A percentile compares a stretch with the other conserved stretches of the same genome.
These are phyloP conservation scores for Penicillium cataractarum DNA, from an alignment of 495 filamentous ascomycete species.

Conservation along the genomic window DNA sequence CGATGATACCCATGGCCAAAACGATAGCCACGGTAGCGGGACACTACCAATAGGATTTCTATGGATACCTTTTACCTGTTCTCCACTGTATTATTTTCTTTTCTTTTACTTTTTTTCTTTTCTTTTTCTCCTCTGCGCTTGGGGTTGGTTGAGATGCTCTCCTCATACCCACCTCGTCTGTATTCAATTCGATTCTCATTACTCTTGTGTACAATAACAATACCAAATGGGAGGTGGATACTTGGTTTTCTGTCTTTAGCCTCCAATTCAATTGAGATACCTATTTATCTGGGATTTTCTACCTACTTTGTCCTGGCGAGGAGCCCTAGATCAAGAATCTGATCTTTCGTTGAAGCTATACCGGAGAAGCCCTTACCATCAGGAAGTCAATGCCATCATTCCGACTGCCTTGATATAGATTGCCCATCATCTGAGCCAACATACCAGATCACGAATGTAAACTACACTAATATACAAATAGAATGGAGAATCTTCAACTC, in stretches of 20 bases:
- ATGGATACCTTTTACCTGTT: not conserved
- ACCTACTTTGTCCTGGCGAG: too few species aligned
- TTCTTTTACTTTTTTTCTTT: not conserved
- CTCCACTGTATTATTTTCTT: conserved; percentile 1
- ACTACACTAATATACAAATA: conserved; percentile 3
- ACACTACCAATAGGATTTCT: not conserved
- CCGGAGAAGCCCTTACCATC: too few species aligned
- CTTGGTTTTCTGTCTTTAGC: conserved; percentile 8
- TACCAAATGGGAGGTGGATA: conserved; percentile 10
- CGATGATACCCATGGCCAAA: conserved; percentile 1
- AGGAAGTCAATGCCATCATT: too few species aligned
- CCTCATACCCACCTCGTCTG: not conserved
- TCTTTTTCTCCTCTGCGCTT: conserved; percentile 1
- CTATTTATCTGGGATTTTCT: too few species aligned
- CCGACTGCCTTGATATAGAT: too few species aligned
- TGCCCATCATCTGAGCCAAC: not conserved
- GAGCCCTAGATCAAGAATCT: not conserved
- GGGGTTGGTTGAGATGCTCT: conserved; percentile 3
- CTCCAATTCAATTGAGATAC: not conserved
- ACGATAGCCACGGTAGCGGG: not conserved
- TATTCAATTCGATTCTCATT: conserved; percentile 17
- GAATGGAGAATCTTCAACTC: not conserved
- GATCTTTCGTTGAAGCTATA: not conserved
- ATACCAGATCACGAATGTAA: not conserved
- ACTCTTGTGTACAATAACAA: conserved; percentile 19